phyloP scores from a whole-genome alignment of 441 rosid genomes.

The Breynia disticha region DNA sequence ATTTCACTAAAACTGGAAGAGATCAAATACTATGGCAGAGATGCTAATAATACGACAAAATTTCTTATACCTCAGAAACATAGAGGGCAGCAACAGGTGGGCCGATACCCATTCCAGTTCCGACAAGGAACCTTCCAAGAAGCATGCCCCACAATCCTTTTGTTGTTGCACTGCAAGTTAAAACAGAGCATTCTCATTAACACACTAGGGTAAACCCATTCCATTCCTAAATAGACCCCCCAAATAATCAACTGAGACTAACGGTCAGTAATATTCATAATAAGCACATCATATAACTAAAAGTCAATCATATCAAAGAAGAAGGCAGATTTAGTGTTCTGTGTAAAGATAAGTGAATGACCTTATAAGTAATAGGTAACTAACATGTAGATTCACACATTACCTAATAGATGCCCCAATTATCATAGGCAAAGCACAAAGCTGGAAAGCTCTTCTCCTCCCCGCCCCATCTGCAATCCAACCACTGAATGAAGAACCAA shows the following conservation, averaged over 20 bases:
- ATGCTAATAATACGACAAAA: conserved; percentile 7
- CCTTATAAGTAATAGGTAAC: neutral
- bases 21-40: neutral
- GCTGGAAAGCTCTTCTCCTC: conserved; percentile 85
- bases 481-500: conserved; percentile 84
- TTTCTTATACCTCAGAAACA: conserved; percentile 67
- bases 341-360: neutral
- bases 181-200: conserved; percentile 11
- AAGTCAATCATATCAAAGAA: too few relatives aligned
- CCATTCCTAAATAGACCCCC: too few relatives aligned
- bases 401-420: conserved; percentile 85
- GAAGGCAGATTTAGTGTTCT: neutral
- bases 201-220: too few relatives aligned
- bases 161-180: conserved; percentile 53
- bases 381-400: conserved; percentile 24
- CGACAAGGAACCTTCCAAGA: conserved; percentile 82
- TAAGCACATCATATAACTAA: too few relatives aligned
- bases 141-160: conserved; percentile 69
- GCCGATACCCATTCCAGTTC: conserved; percentile 92
- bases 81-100: conserved; percentile 90
- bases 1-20: neutral
- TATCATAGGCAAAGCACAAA: conserved; percentile 84
- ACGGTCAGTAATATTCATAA: too few relatives aligned
- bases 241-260: too few relatives aligned
- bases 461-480: conserved; percentile 90